Evolutionary conservation across 768 basidiomycete genomes (phyloP).

Genomic region (Cystofilobasidium capitatum): DNA sequence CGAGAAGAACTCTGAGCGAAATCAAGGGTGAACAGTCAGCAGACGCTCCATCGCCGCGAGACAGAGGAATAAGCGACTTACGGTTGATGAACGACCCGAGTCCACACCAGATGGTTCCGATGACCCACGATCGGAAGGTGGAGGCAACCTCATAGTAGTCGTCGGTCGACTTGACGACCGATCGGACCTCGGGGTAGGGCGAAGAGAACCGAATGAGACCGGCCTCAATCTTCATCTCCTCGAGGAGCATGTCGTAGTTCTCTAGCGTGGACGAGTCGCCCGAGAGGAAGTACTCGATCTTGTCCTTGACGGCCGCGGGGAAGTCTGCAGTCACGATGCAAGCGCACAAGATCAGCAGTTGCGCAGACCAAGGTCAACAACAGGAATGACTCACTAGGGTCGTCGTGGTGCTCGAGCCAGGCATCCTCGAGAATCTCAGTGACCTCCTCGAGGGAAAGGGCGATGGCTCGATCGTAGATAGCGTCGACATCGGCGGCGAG

Average conservation of each 20-base stretch:
- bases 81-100: slow-evolving; percentile 36
- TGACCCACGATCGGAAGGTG: slow-evolving; percentile 42
- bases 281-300: slow-evolving; percentile 25
- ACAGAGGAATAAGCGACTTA: neutral
- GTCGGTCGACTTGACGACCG: slow-evolving; percentile 58
- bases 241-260: slow-evolving; percentile 18
- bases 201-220: slow-evolving; percentile 34
- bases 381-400: neutral
- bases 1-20: slow-evolving; percentile 31
- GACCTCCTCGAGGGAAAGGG: slow-evolving; percentile 13
- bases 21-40: neutral
- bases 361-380: neutral
- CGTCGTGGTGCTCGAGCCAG: slow-evolving; percentile 20
- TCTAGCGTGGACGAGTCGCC: slow-evolving; percentile 23
- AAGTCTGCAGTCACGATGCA: too few relatives aligned
- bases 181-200: slow-evolving; percentile 47
- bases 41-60: neutral
- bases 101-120: slow-evolving; percentile 26
- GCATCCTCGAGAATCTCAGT: slow-evolving; percentile 24
- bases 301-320: slow-evolving; percentile 15
- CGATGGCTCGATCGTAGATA: slow-evolving; percentile 22
- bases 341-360: too few relatives aligned
- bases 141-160: slow-evolving; percentile 56
- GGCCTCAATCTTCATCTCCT: slow-evolving; percentile 31
- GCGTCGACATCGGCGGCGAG: slow-evolving; percentile 23